Evolutionary conservation across 306 rosid genomes (phyloP).

Genomic region (Adenanthera pavonina): DNA sequence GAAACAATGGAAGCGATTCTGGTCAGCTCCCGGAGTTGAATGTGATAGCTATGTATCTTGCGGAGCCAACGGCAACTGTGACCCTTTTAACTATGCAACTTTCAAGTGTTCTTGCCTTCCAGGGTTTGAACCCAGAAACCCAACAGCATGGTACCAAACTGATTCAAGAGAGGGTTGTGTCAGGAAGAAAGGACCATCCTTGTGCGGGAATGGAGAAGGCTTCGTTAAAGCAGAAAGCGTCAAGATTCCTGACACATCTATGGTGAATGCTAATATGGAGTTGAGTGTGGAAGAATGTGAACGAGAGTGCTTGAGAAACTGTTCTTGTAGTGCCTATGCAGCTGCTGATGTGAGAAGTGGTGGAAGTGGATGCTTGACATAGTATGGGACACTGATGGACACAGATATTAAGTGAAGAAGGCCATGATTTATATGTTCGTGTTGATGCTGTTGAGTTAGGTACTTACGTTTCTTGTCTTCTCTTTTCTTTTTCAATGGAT

Average conservation of each 20-base stretch:
- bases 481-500: conserved; percentile 9
- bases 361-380: conserved; percentile 51
- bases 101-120: conserved; percentile 62
- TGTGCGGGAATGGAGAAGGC: neutral
- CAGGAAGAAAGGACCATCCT: conserved; percentile 36
- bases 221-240: conserved; percentile 20
- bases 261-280: conserved; percentile 3
- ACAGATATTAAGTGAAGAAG: conserved; percentile 35
- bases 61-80: conserved; percentile 54
- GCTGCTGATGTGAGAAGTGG: conserved; percentile 41
- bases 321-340: conserved; percentile 50
- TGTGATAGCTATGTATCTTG: conserved; percentile 64
- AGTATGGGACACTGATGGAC: conserved; percentile 47
- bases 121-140: conserved; percentile 59
- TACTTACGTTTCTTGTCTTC: neutral
- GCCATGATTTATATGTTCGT: conserved; percentile 32
- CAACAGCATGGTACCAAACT: conserved; percentile 46
- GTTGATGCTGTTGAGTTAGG: neutral
- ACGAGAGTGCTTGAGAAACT: conserved; percentile 24
- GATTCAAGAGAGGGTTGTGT: conserved; percentile 61
- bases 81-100: conserved; percentile 41
- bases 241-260: conserved; percentile 48
- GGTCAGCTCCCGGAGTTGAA: conserved; percentile 45
- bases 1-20: conserved; percentile 48
- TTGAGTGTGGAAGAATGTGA: neutral